phyloP scores from a whole-genome alignment of 768 basidiomycete genomes.

The Boletus rubropictus region DNA sequence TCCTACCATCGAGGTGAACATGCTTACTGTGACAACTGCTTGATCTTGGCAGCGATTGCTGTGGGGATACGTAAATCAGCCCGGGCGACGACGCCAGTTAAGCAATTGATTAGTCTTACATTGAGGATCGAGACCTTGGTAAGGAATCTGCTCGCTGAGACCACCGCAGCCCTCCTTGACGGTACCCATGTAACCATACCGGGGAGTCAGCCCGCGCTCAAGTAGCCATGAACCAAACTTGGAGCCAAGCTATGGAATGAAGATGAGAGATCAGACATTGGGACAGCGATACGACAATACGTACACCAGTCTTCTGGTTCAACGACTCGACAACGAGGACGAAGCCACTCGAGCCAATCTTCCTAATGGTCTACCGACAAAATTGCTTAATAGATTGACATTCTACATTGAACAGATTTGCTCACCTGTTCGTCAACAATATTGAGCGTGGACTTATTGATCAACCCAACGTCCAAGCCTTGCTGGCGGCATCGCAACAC shows the following conservation, averaged over 20 bases:
- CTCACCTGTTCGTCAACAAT: constrained; percentile 73
- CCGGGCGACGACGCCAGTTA: background rate
- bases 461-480: constrained; percentile 75
- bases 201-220: constrained; percentile 74
- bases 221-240: constrained; percentile 84
- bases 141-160: constrained; percentile 77
- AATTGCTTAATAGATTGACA: background rate
- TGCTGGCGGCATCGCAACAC: constrained; percentile 65
- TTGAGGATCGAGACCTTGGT: constrained; percentile 75
- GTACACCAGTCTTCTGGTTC: constrained; percentile 82
- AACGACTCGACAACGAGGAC: constrained; percentile 82
- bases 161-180: constrained; percentile 74
- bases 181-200: constrained; percentile 76
- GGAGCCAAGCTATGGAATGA: constrained; percentile 52
- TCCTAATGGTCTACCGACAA: constrained; percentile 45
- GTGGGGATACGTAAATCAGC: background rate
- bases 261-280: background rate
- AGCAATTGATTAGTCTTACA: constrained; percentile 39
- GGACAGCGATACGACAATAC: constrained; percentile 8
- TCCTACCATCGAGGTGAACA: background rate
- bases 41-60: constrained; percentile 47
- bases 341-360: constrained; percentile 69
- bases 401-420: constrained; percentile 1
- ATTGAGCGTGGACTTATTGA: constrained; percentile 84
- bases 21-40: constrained; percentile 31